Evolutionary conservation across 352 stramenopile genomes (phyloP), one percentile per base, ranked within the genome.

Genomic region (Pythium diclinum): DNA sequence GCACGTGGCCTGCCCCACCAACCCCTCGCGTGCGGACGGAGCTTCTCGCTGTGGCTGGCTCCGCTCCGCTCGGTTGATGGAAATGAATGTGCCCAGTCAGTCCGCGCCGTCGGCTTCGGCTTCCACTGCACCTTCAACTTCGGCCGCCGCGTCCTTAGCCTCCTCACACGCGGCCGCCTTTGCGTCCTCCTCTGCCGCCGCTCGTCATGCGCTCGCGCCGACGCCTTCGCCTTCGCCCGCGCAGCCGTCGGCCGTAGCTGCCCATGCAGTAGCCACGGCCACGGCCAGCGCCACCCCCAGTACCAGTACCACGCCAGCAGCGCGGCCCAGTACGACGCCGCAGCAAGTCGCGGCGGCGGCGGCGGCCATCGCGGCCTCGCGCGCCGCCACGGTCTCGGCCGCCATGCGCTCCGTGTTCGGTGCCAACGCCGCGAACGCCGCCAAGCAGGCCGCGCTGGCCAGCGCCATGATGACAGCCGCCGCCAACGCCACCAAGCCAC

Each of bases 61-160:
- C 36, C 36, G 36, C 33, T 38, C 33, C 33, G 33, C 33, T 38
- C 33, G 7, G 33, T 58, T 25, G 51, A 61, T 69, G 53, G 61
- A 68, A 52, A 74, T 74, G 68, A 64, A 66, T 56, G 48, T 42
- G 51, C 21, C 57, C 58, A 71, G 58, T 71, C 65, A 52, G 63
- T 48, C 49, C 11, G 16, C 61, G 28, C 36, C 10, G 28, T 55
- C 51, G 51, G 13, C 59, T 52, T 55, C 36, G 8, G 46, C 33
- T 48, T 55, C 60, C 28, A 30, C 60, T 44, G 38, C 56, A 2
- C 14, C 58, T 25, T 9, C 57, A 5, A 52, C 53, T 11, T 11
- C 33, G 25, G 10, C 60, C 1, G 30, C 60, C 3, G 30, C 49
- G 36, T 44, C 36, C 1, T n/a, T n/a, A n/a, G 36, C 14, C 36